Percentiles rank a stretch among this genome's conserved stretches.
Conservation (phyloP, 2,329 filamentous ascomycete species). For the Dactylellina leptospora region DNA sequence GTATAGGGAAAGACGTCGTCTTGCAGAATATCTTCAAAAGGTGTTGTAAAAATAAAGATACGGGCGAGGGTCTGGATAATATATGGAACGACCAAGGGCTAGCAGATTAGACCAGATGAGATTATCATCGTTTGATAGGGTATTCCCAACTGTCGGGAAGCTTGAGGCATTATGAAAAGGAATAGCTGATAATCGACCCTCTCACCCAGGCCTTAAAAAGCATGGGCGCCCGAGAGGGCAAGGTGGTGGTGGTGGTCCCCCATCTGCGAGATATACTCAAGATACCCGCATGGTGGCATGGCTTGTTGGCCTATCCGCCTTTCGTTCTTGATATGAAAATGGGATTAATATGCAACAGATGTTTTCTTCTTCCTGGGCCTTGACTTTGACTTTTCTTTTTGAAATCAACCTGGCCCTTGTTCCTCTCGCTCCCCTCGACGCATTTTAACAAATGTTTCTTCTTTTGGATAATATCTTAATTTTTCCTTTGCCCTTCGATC, state of each 20-base stretch:
- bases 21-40: conserved; percentile 39
- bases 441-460: conserved; percentile 45
- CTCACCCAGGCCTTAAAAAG: conserved; percentile 50
- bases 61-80: conserved; percentile 54
- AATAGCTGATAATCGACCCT: conserved; percentile 53
- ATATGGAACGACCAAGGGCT: conserved; percentile 50
- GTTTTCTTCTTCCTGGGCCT: conserved; percentile 49
- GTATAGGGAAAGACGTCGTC: conserved; percentile 23
- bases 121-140: conserved; percentile 53
- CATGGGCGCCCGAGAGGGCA: conserved; percentile 45
- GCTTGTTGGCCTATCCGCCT: conserved; percentile 49
- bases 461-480: conserved; percentile 53
- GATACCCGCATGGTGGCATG: conserved; percentile 49
- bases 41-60: conserved; percentile 53
- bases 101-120: conserved; percentile 51
- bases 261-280: conserved; percentile 53
- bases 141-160: conserved; percentile 53
- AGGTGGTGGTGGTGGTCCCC: conserved; percentile 51
- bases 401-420: conserved; percentile 41
- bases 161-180: conserved; percentile 54
- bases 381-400: conserved; percentile 45
- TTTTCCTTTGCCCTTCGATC: conserved; percentile 52
- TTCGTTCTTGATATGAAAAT: conserved; percentile 45
- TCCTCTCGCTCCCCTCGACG: conserved; percentile 30
- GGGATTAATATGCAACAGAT: conserved; percentile 40